Conservation (phyloP, 108 stramenopile species). For the Nitzschia inconspicua region DNA sequence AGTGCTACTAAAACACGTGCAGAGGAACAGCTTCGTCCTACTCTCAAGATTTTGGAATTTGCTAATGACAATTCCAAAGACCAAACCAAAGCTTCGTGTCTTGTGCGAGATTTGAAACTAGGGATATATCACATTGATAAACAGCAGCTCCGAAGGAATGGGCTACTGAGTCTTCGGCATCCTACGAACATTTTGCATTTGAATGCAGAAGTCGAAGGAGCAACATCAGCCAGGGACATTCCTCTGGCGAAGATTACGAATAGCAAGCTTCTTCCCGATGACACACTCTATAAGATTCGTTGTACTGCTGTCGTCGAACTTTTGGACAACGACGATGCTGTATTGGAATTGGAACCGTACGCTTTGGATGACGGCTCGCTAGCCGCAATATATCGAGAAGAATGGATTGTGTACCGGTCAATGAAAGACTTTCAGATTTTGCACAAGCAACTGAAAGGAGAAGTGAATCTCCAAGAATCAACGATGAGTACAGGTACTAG, state of each 20-base stretch:
- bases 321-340: constrained; percentile 36
- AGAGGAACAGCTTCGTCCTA: constrained; percentile 65
- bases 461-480: constrained; percentile 59
- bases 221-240: constrained; percentile 61
- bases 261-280: constrained; percentile 34
- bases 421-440: constrained; percentile 78
- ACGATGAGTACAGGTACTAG: constrained; percentile 62
- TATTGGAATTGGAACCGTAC: constrained; percentile 28
- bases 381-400: constrained; percentile 39
- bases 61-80: constrained; percentile 44
- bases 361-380: constrained; percentile 19
- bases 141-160: constrained; percentile 78
- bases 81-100: constrained; percentile 40
- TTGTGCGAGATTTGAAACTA: constrained; percentile 75
- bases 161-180: constrained; percentile 64
- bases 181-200: constrained; percentile 63
- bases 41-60: constrained; percentile 61
- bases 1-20: constrained; percentile 69
- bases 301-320: constrained; percentile 60
- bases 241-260: constrained; percentile 22
- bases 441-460: constrained; percentile 80
- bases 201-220: constrained; percentile 50
- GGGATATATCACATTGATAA: constrained; percentile 81
- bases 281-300: constrained; percentile 65
- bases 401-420: constrained; percentile 76